Conservation (phyloP, 805 yeast species). For the Monosporozyma servazzii region DNA sequence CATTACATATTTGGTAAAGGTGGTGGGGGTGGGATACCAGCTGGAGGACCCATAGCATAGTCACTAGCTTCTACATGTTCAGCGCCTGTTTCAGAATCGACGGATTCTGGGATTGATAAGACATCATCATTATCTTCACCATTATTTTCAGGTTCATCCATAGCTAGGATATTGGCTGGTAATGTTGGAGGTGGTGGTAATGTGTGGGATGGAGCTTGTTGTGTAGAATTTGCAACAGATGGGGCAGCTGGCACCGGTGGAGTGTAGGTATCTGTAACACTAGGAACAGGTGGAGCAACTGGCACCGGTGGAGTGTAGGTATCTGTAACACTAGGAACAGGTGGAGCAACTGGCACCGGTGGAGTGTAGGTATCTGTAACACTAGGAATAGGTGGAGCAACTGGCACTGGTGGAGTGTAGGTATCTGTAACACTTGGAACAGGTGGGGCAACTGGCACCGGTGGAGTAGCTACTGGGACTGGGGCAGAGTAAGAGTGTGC, state of each 20-base stretch:
- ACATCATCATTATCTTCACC: constrained; percentile 20
- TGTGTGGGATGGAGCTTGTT: neutral
- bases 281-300: constrained; percentile 6
- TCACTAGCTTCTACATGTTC: neutral
- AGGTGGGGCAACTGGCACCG: constrained; percentile 5
- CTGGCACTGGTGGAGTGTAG: neutral
- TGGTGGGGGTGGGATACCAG: constrained; percentile 28
- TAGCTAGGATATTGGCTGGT: neutral
- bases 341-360: constrained; percentile 37
- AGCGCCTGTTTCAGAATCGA: constrained; percentile 23
- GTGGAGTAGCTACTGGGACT: constrained; percentile 12
- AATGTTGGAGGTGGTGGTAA: constrained; percentile 5
- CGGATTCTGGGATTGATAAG: constrained; percentile 30
- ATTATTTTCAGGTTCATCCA: neutral
- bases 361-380: constrained; percentile 9
- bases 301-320: constrained; percentile 18
- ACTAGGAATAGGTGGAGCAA: constrained; percentile 2
- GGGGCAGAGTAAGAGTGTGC: constrained; percentile 7
- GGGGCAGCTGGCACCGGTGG: constrained; percentile 20
- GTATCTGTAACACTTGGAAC: constrained; percentile 9
- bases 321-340: constrained; percentile 33
- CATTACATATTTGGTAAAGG: constrained; percentile 11
- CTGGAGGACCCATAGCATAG: constrained; percentile 7
- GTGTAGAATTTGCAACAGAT: neutral
- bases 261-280: constrained; percentile 6